A percentile compares a stretch with the other conserved stretches of the same genome.
Evolutionary conservation across 768 basidiomycete genomes (phyloP).

Genomic region (Crassisporium funariophilum): DNA sequence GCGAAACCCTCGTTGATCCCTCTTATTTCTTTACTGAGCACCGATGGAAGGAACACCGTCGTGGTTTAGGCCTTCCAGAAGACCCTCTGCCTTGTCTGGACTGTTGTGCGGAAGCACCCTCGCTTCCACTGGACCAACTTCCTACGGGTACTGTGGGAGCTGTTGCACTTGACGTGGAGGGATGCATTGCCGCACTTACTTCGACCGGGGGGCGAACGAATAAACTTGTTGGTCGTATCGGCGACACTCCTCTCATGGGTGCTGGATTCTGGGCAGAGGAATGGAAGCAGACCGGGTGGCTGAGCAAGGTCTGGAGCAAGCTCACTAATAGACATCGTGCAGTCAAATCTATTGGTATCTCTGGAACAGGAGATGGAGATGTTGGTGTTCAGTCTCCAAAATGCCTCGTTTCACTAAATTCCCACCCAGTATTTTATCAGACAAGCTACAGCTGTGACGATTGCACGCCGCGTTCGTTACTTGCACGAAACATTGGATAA

Average conservation of each 20-base stretch:
- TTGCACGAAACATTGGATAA: constrained; percentile 54
- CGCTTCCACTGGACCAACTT: constrained; percentile 49
- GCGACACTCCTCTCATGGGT: constrained; percentile 80
- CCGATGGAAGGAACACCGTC: constrained; percentile 78
- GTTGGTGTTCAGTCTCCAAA: constrained; percentile 39
- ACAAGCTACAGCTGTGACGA: constrained; percentile 61
- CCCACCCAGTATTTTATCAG: constrained; percentile 73
- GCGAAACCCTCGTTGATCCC: constrained; percentile 62
- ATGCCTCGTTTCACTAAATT: constrained; percentile 4
- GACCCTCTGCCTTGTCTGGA: constrained; percentile 49
- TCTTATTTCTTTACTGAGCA: constrained; percentile 78
- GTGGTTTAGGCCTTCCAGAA: constrained; percentile 73
- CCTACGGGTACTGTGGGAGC: constrained; percentile 86
- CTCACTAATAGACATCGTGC: constrained; percentile 9
- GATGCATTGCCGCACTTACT: constrained; percentile 72
- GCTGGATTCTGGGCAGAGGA: constrained; percentile 85
- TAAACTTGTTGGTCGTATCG: constrained; percentile 81
- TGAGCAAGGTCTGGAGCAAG: constrained; percentile 38
- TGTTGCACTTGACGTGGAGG: constrained; percentile 73
- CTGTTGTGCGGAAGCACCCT: constrained; percentile 14
- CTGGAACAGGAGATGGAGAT: constrained; percentile 86
- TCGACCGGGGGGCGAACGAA: constrained; percentile 86
- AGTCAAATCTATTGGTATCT: constrained; percentile 64
- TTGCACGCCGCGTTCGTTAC: constrained; percentile 68
- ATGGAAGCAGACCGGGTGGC: constrained; percentile 46